These are phyloP conservation scores for Pilaira anomala DNA, from an alignment of 192 early-diverging fungal species.

Conservation along the genomic window DNA sequence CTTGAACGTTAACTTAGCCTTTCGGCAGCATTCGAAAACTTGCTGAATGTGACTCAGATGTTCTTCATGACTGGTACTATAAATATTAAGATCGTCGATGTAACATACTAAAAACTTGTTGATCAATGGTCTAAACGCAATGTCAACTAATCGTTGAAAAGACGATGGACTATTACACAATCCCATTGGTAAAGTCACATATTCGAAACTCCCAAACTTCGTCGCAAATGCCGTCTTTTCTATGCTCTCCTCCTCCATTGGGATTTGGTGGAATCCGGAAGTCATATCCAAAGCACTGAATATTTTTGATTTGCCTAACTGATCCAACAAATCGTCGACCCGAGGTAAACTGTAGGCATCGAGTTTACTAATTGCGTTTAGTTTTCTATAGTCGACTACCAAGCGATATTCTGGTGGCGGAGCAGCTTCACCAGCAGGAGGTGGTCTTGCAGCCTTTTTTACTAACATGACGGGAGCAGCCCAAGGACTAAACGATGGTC, in stretches of 20 bases:
- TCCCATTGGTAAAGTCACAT: slow-evolving; percentile 25
- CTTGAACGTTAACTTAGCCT: slow-evolving; percentile 5
- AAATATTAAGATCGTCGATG: slow-evolving; percentile 44
- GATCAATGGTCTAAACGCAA: background rate
- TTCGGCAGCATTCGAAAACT: slow-evolving; percentile 12
- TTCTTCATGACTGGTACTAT: slow-evolving; percentile 23
- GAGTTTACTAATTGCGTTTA: too few species aligned
- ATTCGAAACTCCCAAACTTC: slow-evolving; percentile 18
- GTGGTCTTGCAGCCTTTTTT: too few species aligned
- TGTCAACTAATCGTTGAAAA: slow-evolving; percentile 21
- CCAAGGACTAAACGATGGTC: too few species aligned
- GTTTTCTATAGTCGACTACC: too few species aligned
- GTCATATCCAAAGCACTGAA: slow-evolving; percentile 48
- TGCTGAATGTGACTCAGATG: slow-evolving; percentile 22
- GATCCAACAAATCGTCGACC: slow-evolving; percentile 46
- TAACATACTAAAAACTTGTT: slow-evolving; percentile 31
- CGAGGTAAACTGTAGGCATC: too few species aligned
- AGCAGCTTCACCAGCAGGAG: too few species aligned
- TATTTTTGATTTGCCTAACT: slow-evolving; percentile 19
- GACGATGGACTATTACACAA: slow-evolving; percentile 19
- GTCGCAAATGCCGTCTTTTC: slow-evolving; percentile 39
- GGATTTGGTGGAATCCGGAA: slow-evolving; percentile 44
- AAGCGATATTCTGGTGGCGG: too few species aligned
- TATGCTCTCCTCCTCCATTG: slow-evolving; percentile 30
- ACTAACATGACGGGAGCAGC: too few species aligned